Percentiles rank a stretch among this genome's conserved stretches.
These are phyloP conservation scores for Trichocladium antarcticum DNA, from an alignment of 495 filamentous ascomycete species.

Conservation along the genomic window DNA sequence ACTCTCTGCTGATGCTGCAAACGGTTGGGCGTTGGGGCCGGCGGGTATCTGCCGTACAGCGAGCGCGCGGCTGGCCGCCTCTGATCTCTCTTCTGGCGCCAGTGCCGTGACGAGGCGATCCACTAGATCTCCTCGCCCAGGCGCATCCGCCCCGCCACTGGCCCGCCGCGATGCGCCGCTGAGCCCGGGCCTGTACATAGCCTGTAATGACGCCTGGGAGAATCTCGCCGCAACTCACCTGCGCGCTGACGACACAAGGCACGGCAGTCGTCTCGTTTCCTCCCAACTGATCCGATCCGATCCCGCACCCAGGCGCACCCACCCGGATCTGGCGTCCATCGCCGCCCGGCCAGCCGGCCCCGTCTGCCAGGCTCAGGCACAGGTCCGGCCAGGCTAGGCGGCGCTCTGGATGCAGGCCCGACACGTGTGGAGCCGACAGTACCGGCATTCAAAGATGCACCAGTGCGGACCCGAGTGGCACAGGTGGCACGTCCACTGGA, in stretches of 20 bases:
- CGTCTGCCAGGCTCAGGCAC: slow-evolving; percentile 1
- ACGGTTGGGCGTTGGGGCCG: neutral
- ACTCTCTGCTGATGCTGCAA: neutral
- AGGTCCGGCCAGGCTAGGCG: slow-evolving; percentile 6
- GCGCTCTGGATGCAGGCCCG: slow-evolving; percentile 52
- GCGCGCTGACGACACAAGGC: neutral
- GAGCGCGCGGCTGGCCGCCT: neutral
- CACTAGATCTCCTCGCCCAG: neutral
- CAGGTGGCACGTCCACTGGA: slow-evolving; percentile 67
- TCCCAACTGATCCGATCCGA: neutral
- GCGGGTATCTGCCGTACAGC: neutral
- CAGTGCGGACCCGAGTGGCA: slow-evolving; percentile 71
- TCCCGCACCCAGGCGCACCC: neutral
- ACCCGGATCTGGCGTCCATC: slow-evolving; percentile 5
- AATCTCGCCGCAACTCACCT: slow-evolving; percentile 17
- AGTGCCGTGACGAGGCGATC: neutral
- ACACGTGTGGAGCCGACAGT: slow-evolving; percentile 69
- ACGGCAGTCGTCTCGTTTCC: neutral
- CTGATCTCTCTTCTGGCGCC: neutral
- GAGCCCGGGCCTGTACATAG: too few species aligned
- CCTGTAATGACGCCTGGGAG: too few species aligned
- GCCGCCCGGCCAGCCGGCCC: too few species aligned
- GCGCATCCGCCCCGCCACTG: slow-evolving; percentile 11
- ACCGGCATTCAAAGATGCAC: slow-evolving; percentile 70
- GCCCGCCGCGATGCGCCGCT: neutral